Evolutionary conservation across 768 basidiomycete species (phyloP).

Genomic region (Lactifluus piperatus): DNA sequence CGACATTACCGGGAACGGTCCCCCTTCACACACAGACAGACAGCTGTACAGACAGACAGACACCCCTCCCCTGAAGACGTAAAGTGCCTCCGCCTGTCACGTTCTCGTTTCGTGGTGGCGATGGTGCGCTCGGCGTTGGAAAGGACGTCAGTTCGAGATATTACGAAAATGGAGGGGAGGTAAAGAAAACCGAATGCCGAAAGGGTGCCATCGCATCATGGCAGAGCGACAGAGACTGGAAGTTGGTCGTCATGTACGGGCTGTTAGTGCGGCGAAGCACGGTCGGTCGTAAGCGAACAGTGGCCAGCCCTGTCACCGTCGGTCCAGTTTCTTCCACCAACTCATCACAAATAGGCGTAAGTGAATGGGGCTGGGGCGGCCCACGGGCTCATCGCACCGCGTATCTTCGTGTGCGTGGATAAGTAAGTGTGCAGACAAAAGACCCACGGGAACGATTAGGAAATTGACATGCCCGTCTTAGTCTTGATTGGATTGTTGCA

Average conservation of each 20-base stretch:
- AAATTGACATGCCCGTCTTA: not conserved
- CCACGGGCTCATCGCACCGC: constrained; percentile 66
- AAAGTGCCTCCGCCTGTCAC: constrained; percentile 57
- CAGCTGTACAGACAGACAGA: too few species aligned
- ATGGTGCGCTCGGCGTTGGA: constrained; percentile 47
- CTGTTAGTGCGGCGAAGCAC: constrained; percentile 54
- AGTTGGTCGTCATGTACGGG: constrained; percentile 52
- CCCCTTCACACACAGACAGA: too few species aligned
- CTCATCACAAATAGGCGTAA: constrained; percentile 42
- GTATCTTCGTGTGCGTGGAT: constrained; percentile 58
- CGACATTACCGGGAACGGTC: constrained; percentile 49
- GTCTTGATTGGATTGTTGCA: constrained; percentile 20
- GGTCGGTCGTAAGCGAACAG: constrained; percentile 22
- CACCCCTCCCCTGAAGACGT: constrained; percentile 47
- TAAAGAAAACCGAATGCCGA: constrained; percentile 36
- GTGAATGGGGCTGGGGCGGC: constrained; percentile 68
- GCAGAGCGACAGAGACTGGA: constrained; percentile 40
- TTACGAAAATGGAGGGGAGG: constrained; percentile 48
- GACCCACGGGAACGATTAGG: not conserved
- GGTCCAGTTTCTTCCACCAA: not conserved
- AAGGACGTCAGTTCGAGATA: constrained; percentile 41
- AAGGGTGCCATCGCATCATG: too few species aligned
- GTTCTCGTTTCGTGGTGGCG: constrained; percentile 53
- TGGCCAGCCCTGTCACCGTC: not conserved
- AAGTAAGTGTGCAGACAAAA: constrained; percentile 36